These are phyloP conservation scores for Jaltomata sinuosa DNA, from an alignment of 257 asterid genomes.

Conservation along the genomic window DNA sequence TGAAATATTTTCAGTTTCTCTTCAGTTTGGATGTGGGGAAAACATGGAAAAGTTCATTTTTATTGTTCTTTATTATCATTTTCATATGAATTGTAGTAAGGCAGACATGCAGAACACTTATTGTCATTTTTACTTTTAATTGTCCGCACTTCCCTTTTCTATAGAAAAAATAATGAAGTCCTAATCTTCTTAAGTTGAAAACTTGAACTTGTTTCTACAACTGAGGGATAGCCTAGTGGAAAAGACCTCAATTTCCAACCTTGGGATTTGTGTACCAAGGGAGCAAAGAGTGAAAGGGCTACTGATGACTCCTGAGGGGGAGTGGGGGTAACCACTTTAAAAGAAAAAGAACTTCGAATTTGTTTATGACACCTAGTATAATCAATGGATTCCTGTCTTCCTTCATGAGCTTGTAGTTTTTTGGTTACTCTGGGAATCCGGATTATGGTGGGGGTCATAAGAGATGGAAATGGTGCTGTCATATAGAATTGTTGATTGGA, in stretches of 20 bases:
- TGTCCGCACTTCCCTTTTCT: background rate
- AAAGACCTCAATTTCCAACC: background rate
- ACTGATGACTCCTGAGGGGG: background rate
- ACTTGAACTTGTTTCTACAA: background rate
- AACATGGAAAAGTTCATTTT: too few species aligned
- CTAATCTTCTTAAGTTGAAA: background rate
- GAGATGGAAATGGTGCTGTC: background rate
- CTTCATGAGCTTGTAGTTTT: background rate
- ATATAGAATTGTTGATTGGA: background rate
- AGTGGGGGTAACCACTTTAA: background rate
- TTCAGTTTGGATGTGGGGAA: too few species aligned
- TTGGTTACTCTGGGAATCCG: background rate
- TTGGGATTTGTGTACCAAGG: background rate
- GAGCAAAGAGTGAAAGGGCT: background rate
- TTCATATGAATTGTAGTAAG: too few species aligned
- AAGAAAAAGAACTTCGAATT: background rate
- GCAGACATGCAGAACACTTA: too few species aligned
- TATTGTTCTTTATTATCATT: background rate
- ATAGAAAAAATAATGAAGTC: background rate
- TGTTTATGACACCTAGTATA: background rate
- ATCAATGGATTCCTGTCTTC: background rate
- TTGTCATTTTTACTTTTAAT: background rate
- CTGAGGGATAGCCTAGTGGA: background rate
- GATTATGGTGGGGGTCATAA: background rate
- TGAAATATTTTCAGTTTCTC: background rate